Base-by-base conservation (phyloP, 495 filamentous ascomycete genomes). In the Penicillium flavigenum region DNA sequence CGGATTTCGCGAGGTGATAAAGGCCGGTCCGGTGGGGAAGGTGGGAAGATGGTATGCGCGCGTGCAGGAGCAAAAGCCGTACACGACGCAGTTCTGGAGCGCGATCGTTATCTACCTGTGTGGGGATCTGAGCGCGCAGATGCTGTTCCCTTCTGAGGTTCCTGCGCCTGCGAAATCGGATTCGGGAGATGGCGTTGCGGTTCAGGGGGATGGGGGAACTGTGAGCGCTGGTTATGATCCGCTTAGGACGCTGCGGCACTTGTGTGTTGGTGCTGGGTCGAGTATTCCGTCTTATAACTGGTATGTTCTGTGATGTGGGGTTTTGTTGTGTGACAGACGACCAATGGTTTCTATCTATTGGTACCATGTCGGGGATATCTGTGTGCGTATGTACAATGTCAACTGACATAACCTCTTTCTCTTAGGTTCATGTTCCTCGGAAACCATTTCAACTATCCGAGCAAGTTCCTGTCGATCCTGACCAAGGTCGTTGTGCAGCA, bases 401-500 rank as follows among this genome's bases (percentile, higher is more conserved):
- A 17, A 20, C 46, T 48, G 29, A 48, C 1, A 20, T 47, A 8
- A 39, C 36, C 5, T 2, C n/a, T n/a, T n/a, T 6, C 39, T 7
- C 17, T 10, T 55, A 90, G 88, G 89, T 94, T 95, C 74, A 77
- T 90, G 61, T 95, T 85, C 71, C 83, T 96, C 14, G 84, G 86
- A 26, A 79, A 84, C 36, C 78, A 83, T 67, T 94, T 95, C 78
- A 96, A 96, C 76, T 93, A 88, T 68, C 36, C 83, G 16, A 89
- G 86, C 26, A 88, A 86, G 56, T 50, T 83, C 36, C 69, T 89
- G 42, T 91, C 87, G 17, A 75, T 95, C 45, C 73, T 78, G 49
- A 84, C 85, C 10, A 92, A 96, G 68, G 88, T 97, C 46, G 64
- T 81, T 39, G 81, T 96, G 5, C 95, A 93, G 71, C 92, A 97